Base-by-base conservation (phyloP, 2,329 filamentous ascomycete species). In the Plenodomus biglobosus region DNA sequence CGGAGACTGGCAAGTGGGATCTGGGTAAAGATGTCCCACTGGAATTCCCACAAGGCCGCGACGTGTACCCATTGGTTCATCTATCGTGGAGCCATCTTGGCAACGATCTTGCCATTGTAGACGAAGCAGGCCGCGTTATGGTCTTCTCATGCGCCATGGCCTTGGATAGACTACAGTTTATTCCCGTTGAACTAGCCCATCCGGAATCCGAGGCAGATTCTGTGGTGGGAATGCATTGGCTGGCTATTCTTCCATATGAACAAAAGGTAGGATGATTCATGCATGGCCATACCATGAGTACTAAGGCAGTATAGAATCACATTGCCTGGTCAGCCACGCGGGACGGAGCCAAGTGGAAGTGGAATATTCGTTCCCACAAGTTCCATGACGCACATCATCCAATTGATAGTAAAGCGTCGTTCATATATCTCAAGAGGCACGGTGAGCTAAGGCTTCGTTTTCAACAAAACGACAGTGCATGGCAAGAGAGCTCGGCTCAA, bases 211-310 rank as follows among this genome's bases (percentile, higher is more conserved):
- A 95, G 66, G 77, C 89, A 32, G 84, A 87, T 56, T 83, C 85
- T 41, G 78, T 95, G 4, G 89, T 95, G 6, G 94, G 92, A 3
- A 82, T 90, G 68, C 87, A 90, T 72, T 99, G 94, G 94, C 77
- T 97, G 45, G 68, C 73, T 15, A 65, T 76, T 15, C 70, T 71
- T 30, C 75, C 72, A 6, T 72, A 75, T 38, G 69, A 69, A 40
- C 64, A 69, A 44, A 73, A 72, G 59, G 72, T 73, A 53, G 11
- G 35, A 24, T 48, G 15, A 1, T 11, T 30, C 27, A 7, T 2
- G 6, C 8, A 32, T 8, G 13, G 3, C 5, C 8, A 15, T 1
- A 1, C 19, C 7, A 15, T 19, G 13, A 3, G 15, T 16, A 16
- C 44, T 53, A 53, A 68, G 34, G 46, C 21, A 2, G 6, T 1